phyloP scores from a whole-genome alignment of 495 filamentous ascomycete species.

The Sabuloglossum arenarium region DNA sequence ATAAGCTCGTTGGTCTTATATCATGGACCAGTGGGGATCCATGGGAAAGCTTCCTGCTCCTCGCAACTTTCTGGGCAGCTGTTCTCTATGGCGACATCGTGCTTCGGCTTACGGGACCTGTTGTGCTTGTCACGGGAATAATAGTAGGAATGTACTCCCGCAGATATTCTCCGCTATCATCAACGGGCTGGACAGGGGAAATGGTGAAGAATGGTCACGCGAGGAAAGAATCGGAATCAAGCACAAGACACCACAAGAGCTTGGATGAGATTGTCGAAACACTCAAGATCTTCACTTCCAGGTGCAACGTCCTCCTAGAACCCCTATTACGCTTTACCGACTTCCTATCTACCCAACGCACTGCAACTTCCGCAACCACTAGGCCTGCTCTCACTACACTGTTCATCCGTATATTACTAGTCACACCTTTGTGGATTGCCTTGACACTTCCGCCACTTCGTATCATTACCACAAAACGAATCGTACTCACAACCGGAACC shows the following conservation, averaged over 20 bases:
- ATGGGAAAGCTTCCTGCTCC: slow-evolving; percentile 88
- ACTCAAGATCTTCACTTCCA: slow-evolving; percentile 62
- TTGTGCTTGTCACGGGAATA: slow-evolving; percentile 54
- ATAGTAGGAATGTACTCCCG: slow-evolving; percentile 86
- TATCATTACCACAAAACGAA: slow-evolving; percentile 70
- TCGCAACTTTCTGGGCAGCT: slow-evolving; percentile 65
- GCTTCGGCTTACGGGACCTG: slow-evolving; percentile 58
- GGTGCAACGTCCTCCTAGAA: slow-evolving; percentile 82
- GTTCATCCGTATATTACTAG: slow-evolving; percentile 69
- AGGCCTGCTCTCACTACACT: slow-evolving; percentile 76
- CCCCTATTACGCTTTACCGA: slow-evolving; percentile 75
- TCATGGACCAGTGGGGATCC: slow-evolving; percentile 88
- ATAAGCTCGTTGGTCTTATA: slow-evolving; percentile 59
- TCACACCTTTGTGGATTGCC: slow-evolving; percentile 72
- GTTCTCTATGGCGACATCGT: slow-evolving; percentile 71
- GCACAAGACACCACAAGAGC: slow-evolving; percentile 56
- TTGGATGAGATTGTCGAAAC: slow-evolving; percentile 94
- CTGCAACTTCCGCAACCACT: slow-evolving; percentile 80
- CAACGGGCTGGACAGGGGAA: slow-evolving; percentile 50
- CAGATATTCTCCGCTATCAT: slow-evolving; percentile 75
- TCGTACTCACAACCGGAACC: slow-evolving; percentile 62
- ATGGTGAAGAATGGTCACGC: slow-evolving; percentile 30
- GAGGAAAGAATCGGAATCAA: slow-evolving; percentile 35
- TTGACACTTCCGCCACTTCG: slow-evolving; percentile 63
- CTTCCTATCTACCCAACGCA: slow-evolving; percentile 79